Base-by-base conservation (phyloP, 495 filamentous ascomycete species). In the Tuber borchii region DNA sequence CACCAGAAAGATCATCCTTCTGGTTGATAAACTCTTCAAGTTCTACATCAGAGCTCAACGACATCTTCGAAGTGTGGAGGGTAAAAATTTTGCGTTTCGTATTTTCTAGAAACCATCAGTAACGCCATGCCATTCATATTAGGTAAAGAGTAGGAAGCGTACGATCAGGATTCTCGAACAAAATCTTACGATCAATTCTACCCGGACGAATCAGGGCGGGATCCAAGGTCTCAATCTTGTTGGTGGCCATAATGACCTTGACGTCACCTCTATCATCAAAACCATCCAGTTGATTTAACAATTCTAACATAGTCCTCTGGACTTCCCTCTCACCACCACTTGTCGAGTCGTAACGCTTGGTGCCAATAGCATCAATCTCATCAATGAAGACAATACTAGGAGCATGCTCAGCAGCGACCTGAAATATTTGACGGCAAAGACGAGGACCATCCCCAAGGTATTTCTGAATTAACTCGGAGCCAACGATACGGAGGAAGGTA, bases 71-170 rank as follows among this genome's bases (percentile, higher is more conserved):
- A 26, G 95, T 99, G 86, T 99, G 95, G n/a, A 99, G 90, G 39
- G 91, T 93, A 86, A 99, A 99, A 83, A 99, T 99, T 90, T 99
- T 99, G 87, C 94, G 93, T 88, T 99, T 99, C 73, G 95, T 99
- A 85, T 93, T 94, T 88, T 98, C 90, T 92, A 78, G 65, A 69
- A 42, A 20, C n/a, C 71, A 45, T 82, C 69, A 78, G 17, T 65
- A 43, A 39, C 26, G 10, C 26, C 12, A 65, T 17, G 34, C 77
- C 88, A 84, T 87, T 85, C 74, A 70, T 19, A 26, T 70, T 12
- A n/a, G 20, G 3, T 3, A 51, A 39, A 26, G 69, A 45, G 1
- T 69, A 45, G 51, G 40, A 74, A n/a, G 85, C 90, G 85, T 86
- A 92, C 90, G 95, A 85, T 99, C 95, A 37, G 95, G 95, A 84